A percentile compares a stretch with the other conserved stretches of the same genome.
Conservation (phyloP, 2,329 filamentous ascomycete genomes). For the Coniella vitis region DNA sequence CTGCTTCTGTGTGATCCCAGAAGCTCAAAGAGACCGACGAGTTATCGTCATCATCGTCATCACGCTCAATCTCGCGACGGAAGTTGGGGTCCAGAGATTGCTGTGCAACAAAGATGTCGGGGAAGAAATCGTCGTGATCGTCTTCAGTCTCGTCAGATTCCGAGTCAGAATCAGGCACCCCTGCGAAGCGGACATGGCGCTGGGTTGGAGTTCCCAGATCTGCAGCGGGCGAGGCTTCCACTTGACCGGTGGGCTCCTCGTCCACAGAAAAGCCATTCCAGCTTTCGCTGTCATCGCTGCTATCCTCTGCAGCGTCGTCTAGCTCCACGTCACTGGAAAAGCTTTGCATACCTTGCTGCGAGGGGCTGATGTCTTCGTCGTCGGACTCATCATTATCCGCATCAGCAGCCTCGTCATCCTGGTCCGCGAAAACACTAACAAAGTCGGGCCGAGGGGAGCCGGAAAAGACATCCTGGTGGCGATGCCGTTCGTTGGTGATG, state of each 20-base stretch:
- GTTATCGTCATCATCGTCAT: constrained; percentile 41
- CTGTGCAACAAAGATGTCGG: constrained; percentile 73
- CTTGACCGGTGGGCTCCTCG: constrained; percentile 9
- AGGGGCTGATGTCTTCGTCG: constrained; percentile 31
- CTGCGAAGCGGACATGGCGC: constrained; percentile 69
- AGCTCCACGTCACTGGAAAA: constrained; percentile 19
- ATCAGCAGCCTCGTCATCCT: constrained; percentile 27
- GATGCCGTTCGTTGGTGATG: constrained; percentile 38
- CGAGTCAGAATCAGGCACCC: constrained; percentile 59
- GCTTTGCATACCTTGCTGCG: constrained; percentile 26
- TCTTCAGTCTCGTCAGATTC: constrained; percentile 54
- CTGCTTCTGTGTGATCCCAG: constrained; percentile 54
- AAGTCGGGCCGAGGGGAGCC: constrained; percentile 44
- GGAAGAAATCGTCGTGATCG: constrained; percentile 60
- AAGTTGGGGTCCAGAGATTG: constrained; percentile 65
- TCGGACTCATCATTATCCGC: constrained; percentile 34
- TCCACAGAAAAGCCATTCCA: constrained; percentile 38
- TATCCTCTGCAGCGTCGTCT: constrained; percentile 32
- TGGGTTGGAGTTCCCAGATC: constrained; percentile 25
- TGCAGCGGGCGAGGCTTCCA: background rate
- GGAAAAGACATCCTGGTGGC: constrained; percentile 28
- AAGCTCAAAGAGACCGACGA: constrained; percentile 52
- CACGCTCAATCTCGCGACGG: constrained; percentile 65
- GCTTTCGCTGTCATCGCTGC: constrained; percentile 34
- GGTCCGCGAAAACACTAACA: background rate